Base-by-base conservation (phyloP, 75 land plant species). In the Ceratopteris richardii region DNA sequence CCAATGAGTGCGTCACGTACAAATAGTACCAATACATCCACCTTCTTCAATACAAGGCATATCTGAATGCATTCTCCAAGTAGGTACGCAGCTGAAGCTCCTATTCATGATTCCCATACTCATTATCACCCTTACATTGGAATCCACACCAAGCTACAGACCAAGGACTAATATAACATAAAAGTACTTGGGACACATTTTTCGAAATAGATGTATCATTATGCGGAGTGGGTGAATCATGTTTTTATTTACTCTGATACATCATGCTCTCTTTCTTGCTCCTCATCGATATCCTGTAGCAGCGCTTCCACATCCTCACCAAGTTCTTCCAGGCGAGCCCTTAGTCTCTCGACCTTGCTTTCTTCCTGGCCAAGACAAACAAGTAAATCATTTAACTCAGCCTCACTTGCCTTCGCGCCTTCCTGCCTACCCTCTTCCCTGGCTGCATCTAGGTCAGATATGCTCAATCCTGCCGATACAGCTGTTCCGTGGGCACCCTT, bases 331-430 rank as follows among this genome's bases (percentile, higher is more conserved):
- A 95, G 51, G 53, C 93, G 75, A 29, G 83, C 67, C 50, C 86
- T 81, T 25, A 95, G 66, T 59, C 69, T 87, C 76, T 95, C 97
- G 54, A 95, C 99, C 60, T 82, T 90, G 65, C 88, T 84, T 60
- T 95, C 97, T 61, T 95, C 99, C 63, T 95, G 99, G 26, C 99
- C 99, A 9, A 95, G 77, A 44, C 99, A 95, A 29, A 90, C 99
- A 16, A 95, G 86, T 65, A 95, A 70, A 66, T 95, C 99, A 57
- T 82, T 87, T 58, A 95, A 44, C 56, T 95, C 99, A 9, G 57
- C 82, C 46, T 95, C 97, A 54, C 86, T 84, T 56, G 90, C 99
- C 72, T 84, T 87, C 66, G 81, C 79, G 0, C 93, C 93, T 68
- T 95, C 97, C 57, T 81, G 76, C 29, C 85, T 77, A 18, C 86